Percentiles rank a stretch among this genome's conserved stretches.
These are phyloP conservation scores for Naganishia sp. DNA, from an alignment of 1,284 basidiomycete genomes.

Conservation along the genomic window DNA sequence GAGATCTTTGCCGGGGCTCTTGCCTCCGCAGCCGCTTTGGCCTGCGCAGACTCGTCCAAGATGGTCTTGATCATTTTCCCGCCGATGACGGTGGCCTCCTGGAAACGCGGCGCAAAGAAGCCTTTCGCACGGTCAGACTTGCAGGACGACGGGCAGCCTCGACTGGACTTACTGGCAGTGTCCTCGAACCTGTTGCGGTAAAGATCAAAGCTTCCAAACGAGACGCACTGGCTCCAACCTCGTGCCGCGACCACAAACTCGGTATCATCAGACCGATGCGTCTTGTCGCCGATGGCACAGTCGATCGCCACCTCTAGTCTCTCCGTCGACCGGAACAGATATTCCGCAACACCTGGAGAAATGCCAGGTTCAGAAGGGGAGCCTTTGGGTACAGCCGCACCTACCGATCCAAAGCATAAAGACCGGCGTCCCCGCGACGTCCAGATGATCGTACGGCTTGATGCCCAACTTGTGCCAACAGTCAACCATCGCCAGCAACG, in stretches of 20 bases:
- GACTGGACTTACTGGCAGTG: slow-evolving; percentile 60
- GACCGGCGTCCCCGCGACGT: slow-evolving; percentile 91
- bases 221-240: slow-evolving; percentile 96
- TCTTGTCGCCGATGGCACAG: slow-evolving; percentile 75
- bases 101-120: slow-evolving; percentile 87
- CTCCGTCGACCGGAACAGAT: slow-evolving; percentile 73
- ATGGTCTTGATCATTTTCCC: slow-evolving; percentile 90
- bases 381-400: slow-evolving; percentile 24
- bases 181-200: slow-evolving; percentile 80
- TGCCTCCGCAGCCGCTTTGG: slow-evolving; percentile 21
- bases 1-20: background rate
- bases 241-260: slow-evolving; percentile 93
- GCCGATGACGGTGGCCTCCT: slow-evolving; percentile 78
- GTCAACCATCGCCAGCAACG: slow-evolving; percentile 97
- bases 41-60: slow-evolving; percentile 43
- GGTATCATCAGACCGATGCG: slow-evolving; percentile 83
- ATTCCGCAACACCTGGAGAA: slow-evolving; percentile 75
- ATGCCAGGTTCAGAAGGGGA: background rate
- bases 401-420: slow-evolving; percentile 90
- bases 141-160: background rate
- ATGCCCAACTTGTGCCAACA: slow-evolving; percentile 89
- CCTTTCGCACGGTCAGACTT: slow-evolving; percentile 35
- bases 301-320: slow-evolving; percentile 71
- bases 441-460: slow-evolving; percentile 86
- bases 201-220: slow-evolving; percentile 86